Evolutionary conservation across 106 monocot species (phyloP).

Genomic region (Xerophyta viscosa): DNA sequence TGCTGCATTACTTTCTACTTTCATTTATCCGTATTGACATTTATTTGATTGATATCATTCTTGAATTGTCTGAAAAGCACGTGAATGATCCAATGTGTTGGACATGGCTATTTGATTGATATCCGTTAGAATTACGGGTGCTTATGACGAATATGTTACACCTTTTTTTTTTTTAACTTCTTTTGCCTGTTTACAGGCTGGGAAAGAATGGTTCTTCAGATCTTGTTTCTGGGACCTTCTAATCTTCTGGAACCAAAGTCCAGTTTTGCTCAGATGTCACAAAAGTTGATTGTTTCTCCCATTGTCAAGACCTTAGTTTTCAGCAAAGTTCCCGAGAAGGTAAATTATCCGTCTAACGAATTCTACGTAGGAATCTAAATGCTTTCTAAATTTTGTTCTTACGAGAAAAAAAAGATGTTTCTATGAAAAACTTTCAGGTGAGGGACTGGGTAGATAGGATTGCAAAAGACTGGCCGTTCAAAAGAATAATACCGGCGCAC

Average conservation of each 20-base stretch:
- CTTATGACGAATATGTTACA: no score
- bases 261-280: conserved; percentile 86
- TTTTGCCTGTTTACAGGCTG: conserved; percentile 44
- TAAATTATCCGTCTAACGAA: no score
- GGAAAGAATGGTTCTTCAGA: conserved; percentile 99
- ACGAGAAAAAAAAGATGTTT: neutral
- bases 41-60: no score
- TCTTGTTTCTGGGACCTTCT: conserved; percentile 89
- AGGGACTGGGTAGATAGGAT: conserved; percentile 85
- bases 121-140: no score
- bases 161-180: neutral
- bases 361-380: no score
- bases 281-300: conserved; percentile 90
- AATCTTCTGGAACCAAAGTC: conserved; percentile 89
- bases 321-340: conserved; percentile 99
- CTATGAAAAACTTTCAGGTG: conserved; percentile 40
- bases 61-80: no score
- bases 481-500: conserved; percentile 86
- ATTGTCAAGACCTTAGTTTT: conserved; percentile 96
- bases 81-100: no score
- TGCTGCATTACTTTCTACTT: no score
- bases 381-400: no score
- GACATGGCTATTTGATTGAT: no score
- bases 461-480: conserved; percentile 81
- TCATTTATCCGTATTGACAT: no score